Percentiles rank a stretch among this genome's conserved stretches.
Evolutionary conservation across 2,329 filamentous ascomycete genomes (phyloP).

Genomic region (Paraphaeosphaeria minitans): DNA sequence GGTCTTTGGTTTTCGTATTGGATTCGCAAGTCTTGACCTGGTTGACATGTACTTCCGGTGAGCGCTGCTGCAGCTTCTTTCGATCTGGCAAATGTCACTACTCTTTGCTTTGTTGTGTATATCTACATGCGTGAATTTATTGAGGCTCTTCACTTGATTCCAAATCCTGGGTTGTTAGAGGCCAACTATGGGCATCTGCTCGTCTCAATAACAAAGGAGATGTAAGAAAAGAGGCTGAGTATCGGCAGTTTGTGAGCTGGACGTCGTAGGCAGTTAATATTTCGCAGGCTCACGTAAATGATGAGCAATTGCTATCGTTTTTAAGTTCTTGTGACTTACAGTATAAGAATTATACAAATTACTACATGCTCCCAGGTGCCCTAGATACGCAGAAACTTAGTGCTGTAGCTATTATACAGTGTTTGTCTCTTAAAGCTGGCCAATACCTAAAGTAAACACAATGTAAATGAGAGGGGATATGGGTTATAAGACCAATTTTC

Average conservation of each 20-base stretch:
- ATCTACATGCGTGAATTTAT: not conserved
- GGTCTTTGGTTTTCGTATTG: slow-evolving; percentile 6
- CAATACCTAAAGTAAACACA: too few relatives aligned
- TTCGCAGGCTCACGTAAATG: not conserved
- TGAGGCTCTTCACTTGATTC: not conserved
- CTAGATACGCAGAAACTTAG: too few relatives aligned
- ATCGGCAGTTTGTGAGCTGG: not conserved
- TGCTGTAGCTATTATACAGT: too few relatives aligned
- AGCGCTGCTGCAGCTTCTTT: not conserved
- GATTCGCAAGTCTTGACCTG: not conserved
- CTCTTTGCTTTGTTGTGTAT: not conserved
- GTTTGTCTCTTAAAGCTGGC: too few relatives aligned
- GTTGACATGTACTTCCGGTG: not conserved
- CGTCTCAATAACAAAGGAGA: not conserved
- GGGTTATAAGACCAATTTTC: too few relatives aligned
- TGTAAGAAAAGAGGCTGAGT: not conserved
- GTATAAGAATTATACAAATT: too few relatives aligned
- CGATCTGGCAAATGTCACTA: not conserved
- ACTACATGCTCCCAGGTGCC: too few relatives aligned
- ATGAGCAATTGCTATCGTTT: not conserved
- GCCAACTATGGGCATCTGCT: not conserved
- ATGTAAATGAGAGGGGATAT: too few relatives aligned
- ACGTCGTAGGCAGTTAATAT: not conserved
- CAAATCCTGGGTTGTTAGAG: not conserved
- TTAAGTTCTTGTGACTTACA: not conserved